Evolutionary conservation across 2,329 filamentous ascomycete species (phyloP).

Genomic region (Fusarium tricinctum): DNA sequence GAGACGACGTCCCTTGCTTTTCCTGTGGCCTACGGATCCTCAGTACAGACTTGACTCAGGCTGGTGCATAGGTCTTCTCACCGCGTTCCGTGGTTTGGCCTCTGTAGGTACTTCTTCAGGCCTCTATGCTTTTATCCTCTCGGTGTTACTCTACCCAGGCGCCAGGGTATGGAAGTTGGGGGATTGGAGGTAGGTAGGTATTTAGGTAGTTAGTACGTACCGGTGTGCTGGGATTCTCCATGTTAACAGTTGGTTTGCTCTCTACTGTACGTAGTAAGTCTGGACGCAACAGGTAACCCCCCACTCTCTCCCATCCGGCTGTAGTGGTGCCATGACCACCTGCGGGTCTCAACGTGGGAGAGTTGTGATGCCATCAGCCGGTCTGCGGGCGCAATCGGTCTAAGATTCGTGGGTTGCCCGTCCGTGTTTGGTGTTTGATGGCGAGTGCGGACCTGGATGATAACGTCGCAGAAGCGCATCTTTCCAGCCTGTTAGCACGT

Average conservation of each 20-base stretch:
- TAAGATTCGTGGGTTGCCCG: slow-evolving; percentile 49
- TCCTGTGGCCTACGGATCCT: no score
- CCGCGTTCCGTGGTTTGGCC: no score
- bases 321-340: slow-evolving; percentile 47
- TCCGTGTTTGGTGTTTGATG: slow-evolving; percentile 34
- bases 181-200: no score
- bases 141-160: slow-evolving; percentile 18
- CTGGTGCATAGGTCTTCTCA: no score
- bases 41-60: no score
- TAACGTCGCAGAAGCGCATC: slow-evolving; percentile 48
- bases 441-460: slow-evolving; percentile 45
- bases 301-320: slow-evolving; percentile 43
- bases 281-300: slow-evolving; percentile 13
- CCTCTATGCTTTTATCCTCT: slow-evolving; percentile 29
- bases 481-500: slow-evolving; percentile 28
- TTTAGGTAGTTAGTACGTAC: background rate
- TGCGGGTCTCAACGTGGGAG: slow-evolving; percentile 50
- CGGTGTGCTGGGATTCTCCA: background rate
- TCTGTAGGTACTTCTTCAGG: no score
- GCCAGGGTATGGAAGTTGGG: no score
- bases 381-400: slow-evolving; percentile 50
- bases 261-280: no score
- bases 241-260: no score
- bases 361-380: slow-evolving; percentile 51
- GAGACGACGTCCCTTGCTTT: no score